phyloP scores from a whole-genome alignment of 257 asterid genomes.

The Forsythia viridissima region DNA sequence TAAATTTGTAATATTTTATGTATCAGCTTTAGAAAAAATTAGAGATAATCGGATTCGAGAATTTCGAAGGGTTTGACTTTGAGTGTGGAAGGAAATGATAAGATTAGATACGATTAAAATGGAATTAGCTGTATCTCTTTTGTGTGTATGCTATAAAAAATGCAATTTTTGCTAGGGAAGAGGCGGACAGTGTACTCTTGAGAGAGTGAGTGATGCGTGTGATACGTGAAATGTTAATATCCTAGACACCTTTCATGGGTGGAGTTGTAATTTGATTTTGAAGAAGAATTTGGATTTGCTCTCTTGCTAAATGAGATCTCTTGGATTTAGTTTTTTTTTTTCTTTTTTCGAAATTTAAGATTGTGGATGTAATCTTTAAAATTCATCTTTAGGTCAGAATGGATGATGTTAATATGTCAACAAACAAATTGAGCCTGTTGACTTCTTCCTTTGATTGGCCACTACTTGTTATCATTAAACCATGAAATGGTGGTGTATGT shows the following conservation, averaged over 20 bases:
- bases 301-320: neutral
- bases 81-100: neutral
- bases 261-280: neutral
- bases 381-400: neutral
- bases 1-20: neutral
- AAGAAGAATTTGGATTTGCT: neutral
- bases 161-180: neutral
- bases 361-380: neutral
- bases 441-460: neutral
- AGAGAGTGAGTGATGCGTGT: neutral
- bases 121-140: neutral
- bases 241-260: neutral
- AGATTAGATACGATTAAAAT: neutral
- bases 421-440: neutral
- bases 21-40: too few species aligned
- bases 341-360: neutral
- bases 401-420: neutral
- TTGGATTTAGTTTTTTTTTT: neutral
- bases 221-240: neutral
- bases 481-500: neutral
- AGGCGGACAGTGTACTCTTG: neutral
- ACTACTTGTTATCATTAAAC: neutral
- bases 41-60: neutral
- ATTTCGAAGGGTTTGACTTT: neutral
- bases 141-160: neutral